These are phyloP conservation scores for Selenicereus undatus DNA, from an alignment of 148 eudicot genomes.

Conservation along the genomic window DNA sequence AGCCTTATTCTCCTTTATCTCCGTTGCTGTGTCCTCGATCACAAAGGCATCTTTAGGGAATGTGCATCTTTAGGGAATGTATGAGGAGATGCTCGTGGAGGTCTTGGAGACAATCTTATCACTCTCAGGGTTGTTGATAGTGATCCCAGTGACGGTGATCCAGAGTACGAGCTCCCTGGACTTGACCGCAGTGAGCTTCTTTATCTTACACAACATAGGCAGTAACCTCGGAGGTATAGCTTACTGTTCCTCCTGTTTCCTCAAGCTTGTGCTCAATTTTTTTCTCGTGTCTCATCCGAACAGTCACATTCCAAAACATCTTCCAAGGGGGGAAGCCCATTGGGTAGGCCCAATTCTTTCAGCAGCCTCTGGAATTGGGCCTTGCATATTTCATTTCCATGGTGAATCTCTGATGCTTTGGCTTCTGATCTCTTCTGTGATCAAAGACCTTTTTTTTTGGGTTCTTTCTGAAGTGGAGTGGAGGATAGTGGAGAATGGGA, in stretches of 20 bases:
- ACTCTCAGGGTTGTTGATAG: conserved; percentile 29
- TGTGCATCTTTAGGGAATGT: conserved; percentile 41
- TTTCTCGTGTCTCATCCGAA: conserved; percentile 73
- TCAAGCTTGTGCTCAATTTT: conserved; percentile 60
- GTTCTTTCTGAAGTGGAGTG: background rate
- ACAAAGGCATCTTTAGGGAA: conserved; percentile 45
- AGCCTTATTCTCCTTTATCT: conserved; percentile 5
- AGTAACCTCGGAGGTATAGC: conserved; percentile 66
- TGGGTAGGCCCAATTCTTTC: conserved; percentile 55
- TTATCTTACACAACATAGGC: conserved; percentile 59
- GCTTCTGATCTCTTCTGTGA: conserved; percentile 61
- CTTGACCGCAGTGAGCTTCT: conserved; percentile 68
- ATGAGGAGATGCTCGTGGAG: conserved; percentile 37
- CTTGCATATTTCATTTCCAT: conserved; percentile 52
- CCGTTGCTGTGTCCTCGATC: conserved; percentile 17
- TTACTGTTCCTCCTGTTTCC: conserved; percentile 41
- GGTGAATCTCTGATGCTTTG: conserved; percentile 53
- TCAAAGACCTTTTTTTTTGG: conserved; percentile 27
- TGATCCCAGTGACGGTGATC: conserved; percentile 48
- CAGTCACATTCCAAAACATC: conserved; percentile 60
- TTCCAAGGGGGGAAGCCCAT: conserved; percentile 57
- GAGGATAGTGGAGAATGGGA: background rate
- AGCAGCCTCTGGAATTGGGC: conserved; percentile 49
- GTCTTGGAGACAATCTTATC: conserved; percentile 46
- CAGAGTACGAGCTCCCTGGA: conserved; percentile 63